These are phyloP conservation scores for Blakeslea trispora DNA, from an alignment of 371 early-diverging fungal genomes.

Conservation along the genomic window DNA sequence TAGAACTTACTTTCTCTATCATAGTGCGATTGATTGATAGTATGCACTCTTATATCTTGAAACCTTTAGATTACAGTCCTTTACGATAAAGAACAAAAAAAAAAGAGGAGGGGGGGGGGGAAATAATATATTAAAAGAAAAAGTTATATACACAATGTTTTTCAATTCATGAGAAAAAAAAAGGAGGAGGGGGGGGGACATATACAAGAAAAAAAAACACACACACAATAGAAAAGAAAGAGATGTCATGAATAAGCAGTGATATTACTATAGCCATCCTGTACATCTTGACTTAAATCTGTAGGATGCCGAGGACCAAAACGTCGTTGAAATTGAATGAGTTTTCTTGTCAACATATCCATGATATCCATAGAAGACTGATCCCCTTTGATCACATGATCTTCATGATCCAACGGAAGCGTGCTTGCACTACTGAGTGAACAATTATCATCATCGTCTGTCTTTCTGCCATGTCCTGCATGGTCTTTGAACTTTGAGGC, in stretches of 20 bases:
- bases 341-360: constrained; percentile 43
- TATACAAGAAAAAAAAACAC: neutral
- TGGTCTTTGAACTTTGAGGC: constrained; percentile 28
- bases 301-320: constrained; percentile 42
- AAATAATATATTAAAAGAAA: constrained; percentile 3
- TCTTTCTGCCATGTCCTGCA: constrained; percentile 12
- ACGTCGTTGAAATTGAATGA: constrained; percentile 45
- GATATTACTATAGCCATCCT: constrained; percentile 13
- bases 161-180: no score
- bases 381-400: constrained; percentile 12
- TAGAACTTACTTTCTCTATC: no score
- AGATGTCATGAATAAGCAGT: constrained; percentile 13
- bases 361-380: constrained; percentile 47
- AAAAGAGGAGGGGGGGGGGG: neutral
- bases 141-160: no score
- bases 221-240: neutral
- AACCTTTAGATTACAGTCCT: constrained; percentile 79
- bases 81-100: no score
- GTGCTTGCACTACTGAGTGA: constrained; percentile 39
- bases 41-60: constrained; percentile 85
- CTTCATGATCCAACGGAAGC: constrained; percentile 22
- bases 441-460: constrained; percentile 16
- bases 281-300: no score
- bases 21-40: constrained; percentile 80
- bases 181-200: no score